Percentiles rank a stretch among this genome's conserved stretches.
These are phyloP conservation scores for Bipolaris gigantea DNA, from an alignment of 2,329 filamentous ascomycete genomes.

Conservation along the genomic window DNA sequence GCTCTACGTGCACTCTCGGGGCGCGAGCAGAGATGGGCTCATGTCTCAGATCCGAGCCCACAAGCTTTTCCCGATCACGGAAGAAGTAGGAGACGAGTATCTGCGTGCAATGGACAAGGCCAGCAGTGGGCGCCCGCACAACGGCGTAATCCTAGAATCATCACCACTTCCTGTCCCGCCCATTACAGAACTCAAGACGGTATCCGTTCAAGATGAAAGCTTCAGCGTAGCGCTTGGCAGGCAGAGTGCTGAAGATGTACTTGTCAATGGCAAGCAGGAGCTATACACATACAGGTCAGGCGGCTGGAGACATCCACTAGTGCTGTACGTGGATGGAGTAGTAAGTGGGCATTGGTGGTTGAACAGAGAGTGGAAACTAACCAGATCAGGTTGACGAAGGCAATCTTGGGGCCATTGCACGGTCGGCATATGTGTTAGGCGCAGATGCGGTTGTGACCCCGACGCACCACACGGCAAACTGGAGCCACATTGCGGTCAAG, in stretches of 20 bases:
- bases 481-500: conserved; percentile 80
- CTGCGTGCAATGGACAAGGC: conserved; percentile 78
- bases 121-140: conserved; percentile 81
- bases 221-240: conserved; percentile 53
- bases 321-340: conserved; percentile 75
- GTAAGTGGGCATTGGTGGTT: conserved; percentile 23
- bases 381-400: conserved; percentile 69
- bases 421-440: conserved; percentile 88
- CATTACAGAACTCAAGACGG: conserved; percentile 59
- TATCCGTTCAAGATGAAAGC: conserved; percentile 46
- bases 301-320: conserved; percentile 63
- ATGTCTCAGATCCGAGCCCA: conserved; percentile 21
- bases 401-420: conserved; percentile 86
- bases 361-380: conserved; percentile 26
- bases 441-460: conserved; percentile 81
- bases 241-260: conserved; percentile 73
- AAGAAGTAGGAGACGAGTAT: conserved; percentile 62
- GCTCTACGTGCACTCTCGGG: conserved; percentile 65
- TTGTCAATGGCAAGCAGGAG: conserved; percentile 68
- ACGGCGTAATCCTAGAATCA: conserved; percentile 84
- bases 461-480: conserved; percentile 67
- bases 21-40: conserved; percentile 23
- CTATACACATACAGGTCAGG: conserved; percentile 53
- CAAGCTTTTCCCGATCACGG: conserved; percentile 32
- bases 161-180: conserved; percentile 78